These are phyloP conservation scores for Peterozyma xylosa DNA, from an alignment of 805 yeast species.

Conservation along the genomic window DNA sequence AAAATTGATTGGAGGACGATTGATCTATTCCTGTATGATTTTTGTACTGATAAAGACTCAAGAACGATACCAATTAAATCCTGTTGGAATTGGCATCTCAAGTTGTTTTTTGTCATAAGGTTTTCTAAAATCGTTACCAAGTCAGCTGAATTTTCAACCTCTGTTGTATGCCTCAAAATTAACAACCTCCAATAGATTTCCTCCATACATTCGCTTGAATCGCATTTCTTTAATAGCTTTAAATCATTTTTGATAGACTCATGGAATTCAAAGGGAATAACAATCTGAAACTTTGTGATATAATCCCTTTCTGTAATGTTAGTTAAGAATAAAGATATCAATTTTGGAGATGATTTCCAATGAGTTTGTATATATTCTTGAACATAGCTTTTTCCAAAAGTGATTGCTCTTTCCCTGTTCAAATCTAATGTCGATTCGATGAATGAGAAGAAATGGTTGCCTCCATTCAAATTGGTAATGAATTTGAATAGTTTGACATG, in stretches of 20 bases:
- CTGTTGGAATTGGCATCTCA: constrained; percentile 20
- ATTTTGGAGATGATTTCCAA: constrained; percentile 28
- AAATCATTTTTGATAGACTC: constrained; percentile 20
- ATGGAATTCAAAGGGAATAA: constrained; percentile 24
- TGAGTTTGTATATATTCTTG: constrained; percentile 38
- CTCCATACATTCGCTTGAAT: constrained; percentile 12
- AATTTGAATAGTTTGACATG: constrained; percentile 36
- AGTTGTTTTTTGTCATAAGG: constrained; percentile 2
- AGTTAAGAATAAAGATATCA: constrained; percentile 34
- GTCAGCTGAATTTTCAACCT: constrained; percentile 16
- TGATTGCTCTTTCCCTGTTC: constrained; percentile 34
- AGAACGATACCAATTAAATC: constrained; percentile 37
- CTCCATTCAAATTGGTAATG: constrained; percentile 25
- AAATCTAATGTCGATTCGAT: constrained; percentile 36
- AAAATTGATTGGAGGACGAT: constrained; percentile 15
- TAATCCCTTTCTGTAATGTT: constrained; percentile 13
- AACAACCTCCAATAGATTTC: constrained; percentile 47
- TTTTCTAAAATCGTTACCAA: constrained; percentile 15
- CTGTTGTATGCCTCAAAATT: constrained; percentile 29
- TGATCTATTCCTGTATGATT: constrained; percentile 11
- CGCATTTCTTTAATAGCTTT: constrained; percentile 8
- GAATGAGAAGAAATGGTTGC: constrained; percentile 35
- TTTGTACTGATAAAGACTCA: constrained; percentile 21
- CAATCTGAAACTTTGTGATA: constrained; percentile 9
- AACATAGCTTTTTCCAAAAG: constrained; percentile 36